A percentile compares a stretch with the other conserved stretches of the same genome.
Conservation (phyloP, 2,329 filamentous ascomycete genomes). For the Nemania sp. region DNA sequence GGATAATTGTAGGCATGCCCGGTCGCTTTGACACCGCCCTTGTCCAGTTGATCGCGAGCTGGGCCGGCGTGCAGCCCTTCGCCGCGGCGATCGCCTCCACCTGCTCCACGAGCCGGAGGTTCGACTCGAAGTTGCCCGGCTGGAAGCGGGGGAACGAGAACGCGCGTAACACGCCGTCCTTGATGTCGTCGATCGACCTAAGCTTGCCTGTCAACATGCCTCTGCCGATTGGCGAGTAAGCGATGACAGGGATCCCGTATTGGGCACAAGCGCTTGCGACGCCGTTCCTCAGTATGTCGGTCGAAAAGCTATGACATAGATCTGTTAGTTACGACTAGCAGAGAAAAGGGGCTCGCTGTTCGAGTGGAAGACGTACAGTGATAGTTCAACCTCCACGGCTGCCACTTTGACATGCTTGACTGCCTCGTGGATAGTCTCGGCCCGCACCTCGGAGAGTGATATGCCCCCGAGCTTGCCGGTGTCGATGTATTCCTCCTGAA, state of each 20-base stretch:
- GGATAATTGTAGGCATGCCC: conserved; percentile 62
- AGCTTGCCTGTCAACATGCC: conserved; percentile 59
- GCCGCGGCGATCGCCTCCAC: conserved; percentile 60
- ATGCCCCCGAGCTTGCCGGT: conserved; percentile 48
- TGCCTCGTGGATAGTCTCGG: conserved; percentile 45
- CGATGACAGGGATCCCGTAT: conserved; percentile 60
- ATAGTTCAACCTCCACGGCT: conserved; percentile 46
- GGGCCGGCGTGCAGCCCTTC: conserved; percentile 64
- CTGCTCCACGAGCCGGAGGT: conserved; percentile 63
- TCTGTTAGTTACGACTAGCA: conserved; percentile 55
- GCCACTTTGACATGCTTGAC: conserved; percentile 41
- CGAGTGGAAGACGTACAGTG: conserved; percentile 44
- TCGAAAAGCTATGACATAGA: conserved; percentile 48
- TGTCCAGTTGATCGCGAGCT: conserved; percentile 72
- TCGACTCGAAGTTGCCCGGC: conserved; percentile 64
- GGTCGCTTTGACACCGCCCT: conserved; percentile 52
- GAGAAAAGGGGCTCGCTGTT: conserved; percentile 49
- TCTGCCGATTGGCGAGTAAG: conserved; percentile 63
- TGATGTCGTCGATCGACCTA: conserved; percentile 50
- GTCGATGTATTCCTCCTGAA: conserved; percentile 44
- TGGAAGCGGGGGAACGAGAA: conserved; percentile 53
- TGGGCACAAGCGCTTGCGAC: conserved; percentile 60
- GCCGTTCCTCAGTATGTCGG: conserved; percentile 61
- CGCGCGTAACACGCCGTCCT: conserved; percentile 49
- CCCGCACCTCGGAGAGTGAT: conserved; percentile 46